Percentiles rank a stretch among this genome's conserved stretches.
Evolutionary conservation across 2,329 filamentous ascomycete genomes (phyloP).

Genomic region (Beauveria sp.): DNA sequence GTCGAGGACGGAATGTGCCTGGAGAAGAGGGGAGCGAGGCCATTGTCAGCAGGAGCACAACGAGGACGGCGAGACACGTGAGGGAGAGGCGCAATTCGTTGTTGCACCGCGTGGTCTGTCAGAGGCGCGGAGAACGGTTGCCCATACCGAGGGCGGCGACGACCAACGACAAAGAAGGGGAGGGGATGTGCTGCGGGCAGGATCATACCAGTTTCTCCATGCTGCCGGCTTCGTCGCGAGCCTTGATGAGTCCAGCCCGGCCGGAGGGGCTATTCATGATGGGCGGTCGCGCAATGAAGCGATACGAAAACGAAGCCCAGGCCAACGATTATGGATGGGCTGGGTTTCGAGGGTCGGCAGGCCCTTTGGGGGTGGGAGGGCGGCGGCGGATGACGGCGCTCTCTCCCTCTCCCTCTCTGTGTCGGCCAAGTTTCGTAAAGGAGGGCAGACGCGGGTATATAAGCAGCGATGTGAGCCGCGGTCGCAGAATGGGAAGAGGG

Average conservation of each 20-base stretch:
- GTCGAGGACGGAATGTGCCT: constrained; percentile 62
- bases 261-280: constrained; percentile 39
- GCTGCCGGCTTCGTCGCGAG: constrained; percentile 41
- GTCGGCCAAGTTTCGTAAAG: not conserved
- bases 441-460: not conserved
- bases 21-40: constrained; percentile 2
- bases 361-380: not conserved
- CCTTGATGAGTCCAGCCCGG: constrained; percentile 50
- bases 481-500: not conserved
- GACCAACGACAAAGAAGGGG: not conserved
- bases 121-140: not conserved
- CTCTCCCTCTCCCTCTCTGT: not conserved
- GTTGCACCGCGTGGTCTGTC: not conserved
- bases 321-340: not conserved
- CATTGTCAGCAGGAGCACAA: constrained; percentile 2
- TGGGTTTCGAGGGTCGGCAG: constrained; percentile 8
- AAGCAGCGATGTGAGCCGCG: too few relatives aligned
- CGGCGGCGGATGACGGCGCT: not conserved
- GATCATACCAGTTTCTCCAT: constrained; percentile 54
- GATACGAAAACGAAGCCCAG: constrained; percentile 1
- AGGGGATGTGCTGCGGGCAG: not conserved
- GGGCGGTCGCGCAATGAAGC: constrained; percentile 9
- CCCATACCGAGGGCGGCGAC: not conserved
- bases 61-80: not conserved
- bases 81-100: not conserved